A percentile compares a stretch with the other conserved stretches of the same genome.
phyloP scores from a whole-genome alignment of 2,329 filamentous ascomycete species.

The Cryphonectria japonica region DNA sequence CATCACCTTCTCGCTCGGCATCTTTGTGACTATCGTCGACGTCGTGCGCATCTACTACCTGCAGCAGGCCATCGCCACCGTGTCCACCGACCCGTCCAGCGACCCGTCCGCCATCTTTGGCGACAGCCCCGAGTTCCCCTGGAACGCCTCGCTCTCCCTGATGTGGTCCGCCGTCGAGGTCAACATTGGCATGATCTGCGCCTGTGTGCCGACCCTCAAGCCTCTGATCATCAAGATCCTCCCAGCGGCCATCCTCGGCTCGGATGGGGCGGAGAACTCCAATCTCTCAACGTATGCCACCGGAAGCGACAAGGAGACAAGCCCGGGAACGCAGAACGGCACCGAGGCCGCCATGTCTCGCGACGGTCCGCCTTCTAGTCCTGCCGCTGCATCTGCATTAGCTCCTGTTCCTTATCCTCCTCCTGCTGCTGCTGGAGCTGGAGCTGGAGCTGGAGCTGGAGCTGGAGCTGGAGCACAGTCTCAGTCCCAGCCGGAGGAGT shows the following conservation, averaged over 20 bases:
- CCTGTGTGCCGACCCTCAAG: constrained; percentile 90
- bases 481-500: constrained; percentile 5
- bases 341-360: background rate
- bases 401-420: background rate
- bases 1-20: constrained; percentile 81
- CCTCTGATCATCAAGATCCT: constrained; percentile 73
- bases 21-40: constrained; percentile 87
- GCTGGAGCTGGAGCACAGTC: background rate
- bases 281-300: constrained; percentile 38
- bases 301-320: constrained; percentile 28
- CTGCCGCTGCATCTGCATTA: background rate
- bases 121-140: constrained; percentile 59
- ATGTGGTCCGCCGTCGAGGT: constrained; percentile 96
- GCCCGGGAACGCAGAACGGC: constrained; percentile 9
- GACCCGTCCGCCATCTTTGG: constrained; percentile 53
- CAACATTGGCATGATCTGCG: constrained; percentile 86
- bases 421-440: too few species aligned
- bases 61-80: constrained; percentile 67
- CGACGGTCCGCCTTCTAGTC: background rate
- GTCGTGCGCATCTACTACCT: constrained; percentile 89
- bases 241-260: constrained; percentile 60
- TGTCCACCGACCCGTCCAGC: constrained; percentile 42
- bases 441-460: too few species aligned
- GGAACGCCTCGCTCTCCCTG: constrained; percentile 81
- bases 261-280: constrained; percentile 45